A percentile compares a stretch with the other conserved stretches of the same genome.
These are phyloP conservation scores for Lentinula raphanica DNA, from an alignment of 768 basidiomycete species.

Conservation along the genomic window DNA sequence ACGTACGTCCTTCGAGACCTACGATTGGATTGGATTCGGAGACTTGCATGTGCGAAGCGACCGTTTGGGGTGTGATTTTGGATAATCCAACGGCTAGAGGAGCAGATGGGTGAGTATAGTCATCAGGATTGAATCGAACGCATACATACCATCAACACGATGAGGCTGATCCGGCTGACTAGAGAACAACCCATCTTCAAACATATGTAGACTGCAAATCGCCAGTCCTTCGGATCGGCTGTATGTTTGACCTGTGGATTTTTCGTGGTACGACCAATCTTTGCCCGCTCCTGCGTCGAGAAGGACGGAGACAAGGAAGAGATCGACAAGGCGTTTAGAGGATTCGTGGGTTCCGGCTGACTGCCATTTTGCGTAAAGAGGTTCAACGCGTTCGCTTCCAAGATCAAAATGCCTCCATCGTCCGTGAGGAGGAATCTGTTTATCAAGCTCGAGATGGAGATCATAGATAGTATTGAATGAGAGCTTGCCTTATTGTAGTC, in stretches of 20 bases:
- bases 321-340: constrained; percentile 75
- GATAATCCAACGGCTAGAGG: constrained; percentile 68
- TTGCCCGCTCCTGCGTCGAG: constrained; percentile 93
- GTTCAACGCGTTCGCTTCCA: constrained; percentile 56
- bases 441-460: not conserved
- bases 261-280: constrained; percentile 71
- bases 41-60: constrained; percentile 77
- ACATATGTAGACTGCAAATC: constrained; percentile 90
- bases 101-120: too few relatives aligned
- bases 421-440: constrained; percentile 82
- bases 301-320: constrained; percentile 86
- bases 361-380: constrained; percentile 54
- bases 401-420: constrained; percentile 88
- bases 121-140: not conserved
- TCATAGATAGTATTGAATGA: not conserved
- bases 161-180: constrained; percentile 53
- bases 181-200: constrained; percentile 77
- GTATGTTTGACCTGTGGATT: constrained; percentile 46
- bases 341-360: constrained; percentile 46
- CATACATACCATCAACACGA: constrained; percentile 71
- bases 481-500: constrained; percentile 55
- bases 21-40: constrained; percentile 76
- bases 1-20: constrained; percentile 81
- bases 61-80: constrained; percentile 51
- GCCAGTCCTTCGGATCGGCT: constrained; percentile 78